phyloP scores from a whole-genome alignment of 1,284 basidiomycete genomes.

The Apiotrichum laibachii region DNA sequence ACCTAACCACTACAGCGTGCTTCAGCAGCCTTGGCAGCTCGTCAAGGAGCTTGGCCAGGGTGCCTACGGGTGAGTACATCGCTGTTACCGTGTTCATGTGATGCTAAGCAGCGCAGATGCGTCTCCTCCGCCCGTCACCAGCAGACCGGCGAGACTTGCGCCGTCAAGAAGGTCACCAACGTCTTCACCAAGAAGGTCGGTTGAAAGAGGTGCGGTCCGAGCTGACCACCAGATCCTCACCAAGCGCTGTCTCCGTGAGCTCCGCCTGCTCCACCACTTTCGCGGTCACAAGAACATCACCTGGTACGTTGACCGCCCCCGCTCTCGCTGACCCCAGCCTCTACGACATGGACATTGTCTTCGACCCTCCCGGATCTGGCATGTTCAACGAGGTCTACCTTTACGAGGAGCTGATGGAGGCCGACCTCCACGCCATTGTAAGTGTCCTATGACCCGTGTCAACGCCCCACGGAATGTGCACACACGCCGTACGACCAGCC shows the following conservation, averaged over 20 bases:
- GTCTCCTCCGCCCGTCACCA: conserved; percentile 83
- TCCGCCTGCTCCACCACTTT: conserved; percentile 93
- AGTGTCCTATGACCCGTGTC: conserved; percentile 30
- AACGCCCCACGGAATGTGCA: too few species aligned
- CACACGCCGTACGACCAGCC: background rate
- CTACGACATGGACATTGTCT: conserved; percentile 96
- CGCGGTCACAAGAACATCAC: conserved; percentile 97
- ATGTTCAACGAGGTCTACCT: conserved; percentile 95
- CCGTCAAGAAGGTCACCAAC: conserved; percentile 74
- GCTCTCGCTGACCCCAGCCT: conserved; percentile 54
- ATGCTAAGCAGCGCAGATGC: conserved; percentile 52
- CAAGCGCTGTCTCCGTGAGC: conserved; percentile 88
- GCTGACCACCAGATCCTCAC: conserved; percentile 69
- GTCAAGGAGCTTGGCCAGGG: conserved; percentile 94
- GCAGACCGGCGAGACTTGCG: conserved; percentile 80
- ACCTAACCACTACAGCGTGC: conserved; percentile 54
- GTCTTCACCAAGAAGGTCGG: conserved; percentile 78
- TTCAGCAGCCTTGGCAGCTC: conserved; percentile 87
- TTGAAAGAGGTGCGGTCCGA: background rate
- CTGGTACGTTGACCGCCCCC: conserved; percentile 36
- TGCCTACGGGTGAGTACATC: conserved; percentile 65
- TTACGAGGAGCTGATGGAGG: conserved; percentile 98
- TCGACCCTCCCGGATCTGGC: conserved; percentile 68
- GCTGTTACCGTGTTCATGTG: background rate
- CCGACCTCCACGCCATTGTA: conserved; percentile 97